Evolutionary conservation across 768 basidiomycete genomes (phyloP).

Genomic region (Tulasnella sp.): DNA sequence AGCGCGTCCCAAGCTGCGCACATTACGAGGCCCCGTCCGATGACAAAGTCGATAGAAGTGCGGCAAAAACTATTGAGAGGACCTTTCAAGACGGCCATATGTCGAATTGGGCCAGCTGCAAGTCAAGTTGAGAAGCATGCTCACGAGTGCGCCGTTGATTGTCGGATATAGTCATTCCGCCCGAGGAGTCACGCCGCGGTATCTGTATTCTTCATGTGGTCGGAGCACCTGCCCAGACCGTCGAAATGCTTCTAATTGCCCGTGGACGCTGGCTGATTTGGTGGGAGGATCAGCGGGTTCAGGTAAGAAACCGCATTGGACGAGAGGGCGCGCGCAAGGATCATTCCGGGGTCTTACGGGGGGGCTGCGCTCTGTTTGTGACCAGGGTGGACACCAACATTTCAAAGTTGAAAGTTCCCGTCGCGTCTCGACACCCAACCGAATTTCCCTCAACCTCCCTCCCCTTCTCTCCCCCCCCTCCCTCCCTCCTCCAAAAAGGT

Average conservation of each 20-base stretch:
- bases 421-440: not conserved
- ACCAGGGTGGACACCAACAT: not conserved
- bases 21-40: not conserved
- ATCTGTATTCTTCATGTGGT: not conserved
- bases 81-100: not conserved
- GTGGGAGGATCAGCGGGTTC: not conserved
- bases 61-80: not conserved
- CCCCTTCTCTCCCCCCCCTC: not conserved
- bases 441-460: not conserved
- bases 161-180: constrained; percentile 11
- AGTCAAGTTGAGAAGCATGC: not conserved
- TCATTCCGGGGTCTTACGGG: constrained; percentile 7
- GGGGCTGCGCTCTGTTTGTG: not conserved
- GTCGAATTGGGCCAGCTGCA: not conserved
- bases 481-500: not conserved
- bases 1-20: not conserved
- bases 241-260: not conserved
- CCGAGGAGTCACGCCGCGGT: constrained; percentile 2
- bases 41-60: not conserved
- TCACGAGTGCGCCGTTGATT: constrained; percentile 6
- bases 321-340: not conserved
- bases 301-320: not conserved
- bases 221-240: not conserved
- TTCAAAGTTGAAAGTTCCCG: constrained; percentile 6
- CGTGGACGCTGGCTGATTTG: not conserved